phyloP scores from a whole-genome alignment of 306 rosid species.

The Astragalus glycyphyllos region DNA sequence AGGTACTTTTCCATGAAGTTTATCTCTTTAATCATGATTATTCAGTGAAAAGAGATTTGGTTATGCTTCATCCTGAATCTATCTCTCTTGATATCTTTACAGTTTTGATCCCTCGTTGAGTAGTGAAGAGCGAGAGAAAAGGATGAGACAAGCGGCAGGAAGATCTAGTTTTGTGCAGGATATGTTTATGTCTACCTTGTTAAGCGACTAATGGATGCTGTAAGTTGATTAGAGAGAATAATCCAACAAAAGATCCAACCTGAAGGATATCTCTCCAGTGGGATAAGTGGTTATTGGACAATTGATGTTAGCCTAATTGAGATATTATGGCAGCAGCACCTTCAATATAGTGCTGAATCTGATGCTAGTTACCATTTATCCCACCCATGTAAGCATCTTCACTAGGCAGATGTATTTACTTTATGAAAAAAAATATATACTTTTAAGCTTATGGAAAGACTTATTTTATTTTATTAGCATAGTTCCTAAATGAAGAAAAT shows the following conservation, averaged over 20 bases:
- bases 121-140: constrained; percentile 79
- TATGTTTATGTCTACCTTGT: constrained; percentile 71
- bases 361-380: constrained; percentile 43
- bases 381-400: constrained; percentile 46
- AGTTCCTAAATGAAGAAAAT: too few species aligned
- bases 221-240: constrained; percentile 48
- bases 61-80: not conserved
- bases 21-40: constrained; percentile 1
- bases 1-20: constrained; percentile 57
- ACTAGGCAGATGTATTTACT: constrained; percentile 45
- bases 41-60: not conserved
- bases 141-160: constrained; percentile 82
- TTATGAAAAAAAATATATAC: constrained; percentile 34
- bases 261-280: constrained; percentile 45
- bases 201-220: constrained; percentile 56
- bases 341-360: constrained; percentile 39
- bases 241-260: constrained; percentile 42
- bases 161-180: constrained; percentile 94
- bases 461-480: constrained; percentile 38
- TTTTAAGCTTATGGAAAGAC: constrained; percentile 39
- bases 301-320: constrained; percentile 38
- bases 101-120: constrained; percentile 94
- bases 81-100: constrained; percentile 34
- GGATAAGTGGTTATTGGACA: constrained; percentile 47
- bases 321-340: constrained; percentile 41